phyloP scores from a whole-genome alignment of 2,329 filamentous ascomycete genomes.

The Ceratocystiopsis minuta region DNA sequence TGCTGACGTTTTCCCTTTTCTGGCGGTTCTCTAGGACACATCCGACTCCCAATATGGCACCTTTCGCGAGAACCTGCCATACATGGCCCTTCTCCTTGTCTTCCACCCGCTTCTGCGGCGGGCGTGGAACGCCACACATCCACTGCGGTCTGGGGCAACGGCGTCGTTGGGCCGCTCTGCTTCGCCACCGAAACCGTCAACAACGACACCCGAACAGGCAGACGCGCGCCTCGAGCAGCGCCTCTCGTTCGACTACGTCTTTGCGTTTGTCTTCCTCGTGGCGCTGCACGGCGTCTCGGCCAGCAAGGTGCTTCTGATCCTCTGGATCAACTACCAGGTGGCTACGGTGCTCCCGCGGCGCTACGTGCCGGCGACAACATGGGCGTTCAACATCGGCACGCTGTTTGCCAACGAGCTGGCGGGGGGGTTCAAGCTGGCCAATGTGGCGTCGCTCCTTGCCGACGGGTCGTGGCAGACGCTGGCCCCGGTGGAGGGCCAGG shows the following conservation, averaged over 20 bases:
- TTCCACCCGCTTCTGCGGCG: constrained; percentile 65
- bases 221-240: constrained; percentile 48
- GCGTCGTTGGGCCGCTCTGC: constrained; percentile 3
- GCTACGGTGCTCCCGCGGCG: constrained; percentile 52
- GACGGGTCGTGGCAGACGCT: constrained; percentile 5
- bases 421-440: constrained; percentile 54
- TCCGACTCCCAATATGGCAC: constrained; percentile 75
- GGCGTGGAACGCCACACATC: constrained; percentile 43
- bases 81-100: constrained; percentile 53
- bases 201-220: constrained; percentile 21
- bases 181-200: not conserved
- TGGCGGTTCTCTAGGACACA: constrained; percentile 49
- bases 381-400: constrained; percentile 73
- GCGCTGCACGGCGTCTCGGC: constrained; percentile 74
- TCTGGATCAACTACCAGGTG: constrained; percentile 67
- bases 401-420: constrained; percentile 82
- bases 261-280: constrained; percentile 61
- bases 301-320: constrained; percentile 62
- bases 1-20: too few species aligned
- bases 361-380: constrained; percentile 59
- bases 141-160: constrained; percentile 10
- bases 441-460: constrained; percentile 35
- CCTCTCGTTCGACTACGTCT: constrained; percentile 64
- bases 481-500: constrained; percentile 8
- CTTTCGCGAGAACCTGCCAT: constrained; percentile 75